Evolutionary conservation across 257 asterid species (phyloP), one percentile per base, ranked within the genome.

Genomic region (Fraxinus excelsior): DNA sequence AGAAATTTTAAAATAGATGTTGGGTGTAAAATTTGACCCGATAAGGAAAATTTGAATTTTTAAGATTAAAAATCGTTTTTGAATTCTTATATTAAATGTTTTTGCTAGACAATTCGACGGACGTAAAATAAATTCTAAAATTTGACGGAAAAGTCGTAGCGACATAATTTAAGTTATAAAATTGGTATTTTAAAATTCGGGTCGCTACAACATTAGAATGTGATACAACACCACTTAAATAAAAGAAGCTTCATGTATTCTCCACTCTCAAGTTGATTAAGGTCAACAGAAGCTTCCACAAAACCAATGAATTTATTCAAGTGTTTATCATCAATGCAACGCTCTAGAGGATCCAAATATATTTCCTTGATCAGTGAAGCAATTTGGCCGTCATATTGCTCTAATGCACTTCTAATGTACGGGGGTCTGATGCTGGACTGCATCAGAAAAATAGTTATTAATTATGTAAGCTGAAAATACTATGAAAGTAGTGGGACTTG

Each of bases 241-340:
- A n/a, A n/a, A n/a, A n/a, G n/a, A n/a, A n/a, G n/a, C n/a, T n/a
- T 95, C 95, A 95, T 86, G 88, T 95, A 93, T 80, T 95, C 99
- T 80, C 99, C 99, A 80, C 93, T 93, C 79, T 91, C 99, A 37
- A 95, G 98, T 83, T 93, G 99, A 84, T 93, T 97, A 38, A 95
- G 99, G 90, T 95, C 99, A 76, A 95, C 90, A 44, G 99, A 90
- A 82, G 94, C 86, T 86, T 95, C 98, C 84, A 95, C 99, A 72
- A 95, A 97, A 80, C 92, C 93, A 86, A 89, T 89, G 82, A 93
- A 95, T 89, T 86, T 95, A 80, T 84, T 91, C 86, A 95, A 87
- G 85, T 95, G 99, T 56, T 84, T 73, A 79, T 93, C 97, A 81
- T 93, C 97, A 16, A 89, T 86, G 93, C 94, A 95, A 56, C 79